Percentiles rank a stretch among this genome's conserved stretches.
phyloP scores from a whole-genome alignment of 257 asterid genomes.

The Cruciata laevipes region DNA sequence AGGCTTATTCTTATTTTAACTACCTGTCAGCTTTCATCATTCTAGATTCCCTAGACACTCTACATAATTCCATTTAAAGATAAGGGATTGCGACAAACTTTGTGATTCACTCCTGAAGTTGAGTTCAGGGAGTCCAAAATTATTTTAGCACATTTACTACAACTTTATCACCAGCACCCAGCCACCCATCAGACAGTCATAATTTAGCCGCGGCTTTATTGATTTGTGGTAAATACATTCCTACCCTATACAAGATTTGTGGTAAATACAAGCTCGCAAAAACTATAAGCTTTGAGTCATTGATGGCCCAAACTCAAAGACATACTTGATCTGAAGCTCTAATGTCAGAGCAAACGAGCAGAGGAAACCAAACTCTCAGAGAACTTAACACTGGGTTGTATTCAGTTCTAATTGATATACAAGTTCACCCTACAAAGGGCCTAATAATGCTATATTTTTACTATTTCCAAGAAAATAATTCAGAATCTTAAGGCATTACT shows the following conservation, averaged over 20 bases:
- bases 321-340: not conserved
- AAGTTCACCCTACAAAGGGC: not conserved
- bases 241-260: not conserved
- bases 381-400: not conserved
- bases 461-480: not conserved
- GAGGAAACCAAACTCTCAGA: not conserved
- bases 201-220: not conserved
- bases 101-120: not conserved
- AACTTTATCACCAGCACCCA: not conserved
- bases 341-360: not conserved
- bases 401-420: not conserved
- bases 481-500: not conserved
- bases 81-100: not conserved
- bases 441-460: not conserved
- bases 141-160: not conserved
- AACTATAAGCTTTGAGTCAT: not conserved
- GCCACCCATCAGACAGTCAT: not conserved
- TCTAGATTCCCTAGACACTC: not conserved
- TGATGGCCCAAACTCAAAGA: not conserved
- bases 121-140: not conserved
- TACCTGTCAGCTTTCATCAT: too few relatives aligned
- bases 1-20: not conserved
- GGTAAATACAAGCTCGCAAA: not conserved
- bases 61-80: not conserved
- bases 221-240: too few relatives aligned